Evolutionary conservation across 257 asterid species (phyloP).

Genomic region (Jacaranda copaia): DNA sequence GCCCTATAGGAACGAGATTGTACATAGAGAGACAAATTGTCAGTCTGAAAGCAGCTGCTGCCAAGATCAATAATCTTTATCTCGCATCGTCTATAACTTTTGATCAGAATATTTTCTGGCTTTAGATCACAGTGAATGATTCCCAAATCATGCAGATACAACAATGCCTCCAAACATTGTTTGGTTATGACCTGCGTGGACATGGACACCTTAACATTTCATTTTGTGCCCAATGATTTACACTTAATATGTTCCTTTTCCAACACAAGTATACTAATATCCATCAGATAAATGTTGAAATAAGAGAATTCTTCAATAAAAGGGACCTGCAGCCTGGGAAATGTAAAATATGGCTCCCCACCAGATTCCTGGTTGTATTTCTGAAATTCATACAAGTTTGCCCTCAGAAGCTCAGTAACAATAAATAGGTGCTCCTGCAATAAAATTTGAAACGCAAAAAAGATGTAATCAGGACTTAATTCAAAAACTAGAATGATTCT

Average conservation of each 20-base stretch:
- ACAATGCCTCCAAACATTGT: constrained; percentile 88
- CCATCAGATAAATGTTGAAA: background rate
- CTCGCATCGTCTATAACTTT: constrained; percentile 86
- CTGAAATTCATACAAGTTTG: constrained; percentile 91
- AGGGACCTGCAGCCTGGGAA: constrained; percentile 81
- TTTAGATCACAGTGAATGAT: constrained; percentile 94
- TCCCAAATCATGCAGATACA: constrained; percentile 81
- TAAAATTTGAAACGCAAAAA: constrained; percentile 1
- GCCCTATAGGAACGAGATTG: constrained; percentile 99
- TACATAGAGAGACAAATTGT: constrained; percentile 75
- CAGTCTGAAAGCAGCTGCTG: constrained; percentile 92
- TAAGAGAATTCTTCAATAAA: background rate
- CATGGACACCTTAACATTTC: constrained; percentile 33
- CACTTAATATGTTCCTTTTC: constrained; percentile 5
- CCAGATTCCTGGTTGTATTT: constrained; percentile 83
- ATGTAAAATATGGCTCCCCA: constrained; percentile 83
- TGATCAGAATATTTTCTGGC: constrained; percentile 94
- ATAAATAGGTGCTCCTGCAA: constrained; percentile 95
- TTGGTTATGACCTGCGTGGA: constrained; percentile 69
- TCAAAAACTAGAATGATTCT: background rate
- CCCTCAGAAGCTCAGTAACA: constrained; percentile 93
- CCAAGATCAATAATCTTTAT: constrained; percentile 95
- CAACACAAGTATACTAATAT: background rate
- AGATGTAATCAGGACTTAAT: background rate
- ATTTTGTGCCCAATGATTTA: background rate